Evolutionary conservation across 768 basidiomycete species (phyloP).

Genomic region (Lentinula lateritia): DNA sequence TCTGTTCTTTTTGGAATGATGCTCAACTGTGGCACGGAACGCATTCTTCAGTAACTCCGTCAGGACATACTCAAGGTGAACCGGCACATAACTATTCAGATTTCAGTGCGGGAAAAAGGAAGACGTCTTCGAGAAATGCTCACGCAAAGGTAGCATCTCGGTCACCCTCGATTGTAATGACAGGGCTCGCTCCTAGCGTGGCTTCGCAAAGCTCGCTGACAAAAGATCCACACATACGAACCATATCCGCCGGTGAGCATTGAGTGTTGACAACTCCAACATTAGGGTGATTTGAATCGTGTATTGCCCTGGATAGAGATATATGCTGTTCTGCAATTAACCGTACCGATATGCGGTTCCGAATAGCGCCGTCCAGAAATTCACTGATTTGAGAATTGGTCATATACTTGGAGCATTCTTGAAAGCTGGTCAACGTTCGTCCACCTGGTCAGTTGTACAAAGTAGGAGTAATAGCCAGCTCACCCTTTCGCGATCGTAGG

Average conservation of each 20-base stretch:
- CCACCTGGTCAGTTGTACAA: conserved; percentile 6
- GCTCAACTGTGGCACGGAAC: conserved; percentile 84
- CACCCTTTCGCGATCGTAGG: conserved; percentile 89
- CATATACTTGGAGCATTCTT: conserved; percentile 82
- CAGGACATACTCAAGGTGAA: conserved; percentile 87
- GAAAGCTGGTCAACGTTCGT: conserved; percentile 48
- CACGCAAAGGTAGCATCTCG: conserved; percentile 72
- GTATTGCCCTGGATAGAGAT: conserved; percentile 66
- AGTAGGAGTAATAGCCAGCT: conserved; percentile 7
- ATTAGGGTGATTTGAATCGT: conserved; percentile 32
- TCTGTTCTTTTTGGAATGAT: conserved; percentile 43
- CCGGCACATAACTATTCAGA: conserved; percentile 67
- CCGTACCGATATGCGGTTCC: conserved; percentile 81
- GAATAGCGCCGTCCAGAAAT: conserved; percentile 81
- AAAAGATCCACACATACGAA: conserved; percentile 76
- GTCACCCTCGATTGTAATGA: conserved; percentile 66
- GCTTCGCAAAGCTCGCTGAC: conserved; percentile 82
- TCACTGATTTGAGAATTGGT: conserved; percentile 70
- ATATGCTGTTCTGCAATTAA: conserved; percentile 92
- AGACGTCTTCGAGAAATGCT: conserved; percentile 23
- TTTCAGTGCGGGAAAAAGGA: conserved; percentile 4
- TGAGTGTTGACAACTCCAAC: conserved; percentile 72
- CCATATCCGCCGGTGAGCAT: conserved; percentile 69
- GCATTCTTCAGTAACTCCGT: conserved; percentile 91
- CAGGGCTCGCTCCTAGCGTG: conserved; percentile 68